Conservation (phyloP, 257 asterid species). For the Penstemon newberryi region DNA sequence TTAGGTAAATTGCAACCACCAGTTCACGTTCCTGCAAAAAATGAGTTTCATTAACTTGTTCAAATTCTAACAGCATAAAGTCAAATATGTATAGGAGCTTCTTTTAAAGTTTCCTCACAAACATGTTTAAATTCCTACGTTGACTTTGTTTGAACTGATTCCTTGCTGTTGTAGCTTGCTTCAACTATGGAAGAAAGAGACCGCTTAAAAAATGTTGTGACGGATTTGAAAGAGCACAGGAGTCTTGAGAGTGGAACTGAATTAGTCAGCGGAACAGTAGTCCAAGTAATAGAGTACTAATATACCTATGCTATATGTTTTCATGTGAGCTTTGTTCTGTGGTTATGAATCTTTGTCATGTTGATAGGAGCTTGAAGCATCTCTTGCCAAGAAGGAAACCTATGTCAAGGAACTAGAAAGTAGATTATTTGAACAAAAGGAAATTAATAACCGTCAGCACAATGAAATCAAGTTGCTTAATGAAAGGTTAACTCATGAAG, state of each 20-base stretch:
- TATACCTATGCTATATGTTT: slow-evolving; percentile 11
- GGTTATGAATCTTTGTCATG: slow-evolving; percentile 28
- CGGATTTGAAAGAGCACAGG: slow-evolving; percentile 52
- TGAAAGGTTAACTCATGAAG: slow-evolving; percentile 76
- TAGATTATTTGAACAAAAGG: slow-evolving; percentile 60
- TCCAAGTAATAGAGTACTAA: slow-evolving; percentile 48
- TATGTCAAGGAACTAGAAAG: slow-evolving; percentile 67
- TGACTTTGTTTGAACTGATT: slow-evolving; percentile 32
- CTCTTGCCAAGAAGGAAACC: slow-evolving; percentile 71
- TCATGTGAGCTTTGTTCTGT: slow-evolving; percentile 11
- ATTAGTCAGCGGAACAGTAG: slow-evolving; percentile 45
- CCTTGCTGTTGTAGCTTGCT: slow-evolving; percentile 55
- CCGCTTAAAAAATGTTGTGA: slow-evolving; percentile 45
- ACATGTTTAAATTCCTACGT: slow-evolving; percentile 23
- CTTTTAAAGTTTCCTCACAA: slow-evolving; percentile 7
- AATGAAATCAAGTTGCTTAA: slow-evolving; percentile 76
- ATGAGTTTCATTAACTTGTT: slow-evolving; percentile 6
- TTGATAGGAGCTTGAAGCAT: slow-evolving; percentile 80
- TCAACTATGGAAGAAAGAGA: slow-evolving; percentile 72
- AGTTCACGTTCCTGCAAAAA: slow-evolving; percentile 3
- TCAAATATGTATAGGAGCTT: slow-evolving; percentile 5
- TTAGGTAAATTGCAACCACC: neutral
- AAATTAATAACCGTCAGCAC: slow-evolving; percentile 54
- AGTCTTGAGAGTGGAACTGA: slow-evolving; percentile 57
- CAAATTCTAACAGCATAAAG: slow-evolving; percentile 2